A percentile compares a stretch with the other conserved stretches of the same genome.
These are phyloP conservation scores for Xylaria nigripes DNA, from an alignment of 495 filamentous ascomycete species.

Conservation along the genomic window DNA sequence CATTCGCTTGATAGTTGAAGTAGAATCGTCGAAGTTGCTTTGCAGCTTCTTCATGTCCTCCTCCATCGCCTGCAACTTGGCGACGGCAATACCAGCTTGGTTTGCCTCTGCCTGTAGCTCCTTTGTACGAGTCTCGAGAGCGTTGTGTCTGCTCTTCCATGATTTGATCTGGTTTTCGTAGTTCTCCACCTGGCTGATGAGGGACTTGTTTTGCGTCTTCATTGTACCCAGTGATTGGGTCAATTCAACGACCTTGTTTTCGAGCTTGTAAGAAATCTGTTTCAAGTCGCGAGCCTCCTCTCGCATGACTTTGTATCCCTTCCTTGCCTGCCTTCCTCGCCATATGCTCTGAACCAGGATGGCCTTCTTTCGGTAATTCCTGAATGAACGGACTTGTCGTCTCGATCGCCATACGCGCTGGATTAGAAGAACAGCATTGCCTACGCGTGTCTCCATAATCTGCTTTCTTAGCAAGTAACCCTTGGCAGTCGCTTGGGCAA, in stretches of 20 bases:
- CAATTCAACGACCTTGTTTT: constrained; percentile 98
- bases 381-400: constrained; percentile 69
- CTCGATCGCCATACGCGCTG: constrained; percentile 84
- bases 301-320: constrained; percentile 76
- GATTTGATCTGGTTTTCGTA: constrained; percentile 94
- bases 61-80: constrained; percentile 79
- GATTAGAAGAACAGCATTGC: constrained; percentile 85
- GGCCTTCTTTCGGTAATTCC: constrained; percentile 79
- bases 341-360: constrained; percentile 89
- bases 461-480: constrained; percentile 80
- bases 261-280: constrained; percentile 96
- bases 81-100: constrained; percentile 90
- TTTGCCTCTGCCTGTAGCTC: constrained; percentile 95
- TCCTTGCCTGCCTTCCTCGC: constrained; percentile 76
- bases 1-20: constrained; percentile 79
- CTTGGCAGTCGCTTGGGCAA: constrained; percentile 81
- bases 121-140: constrained; percentile 81
- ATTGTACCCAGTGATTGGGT: constrained; percentile 88
- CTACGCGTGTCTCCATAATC: constrained; percentile 87
- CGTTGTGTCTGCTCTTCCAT: constrained; percentile 84
- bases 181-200: constrained; percentile 84
- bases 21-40: constrained; percentile 74
- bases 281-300: constrained; percentile 96
- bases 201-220: constrained; percentile 84
- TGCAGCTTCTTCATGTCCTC: constrained; percentile 92